A percentile compares a stretch with the other conserved stretches of the same genome.
Evolutionary conservation across 495 filamentous ascomycete genomes (phyloP).

Genomic region (Gamarada debralockiae): DNA sequence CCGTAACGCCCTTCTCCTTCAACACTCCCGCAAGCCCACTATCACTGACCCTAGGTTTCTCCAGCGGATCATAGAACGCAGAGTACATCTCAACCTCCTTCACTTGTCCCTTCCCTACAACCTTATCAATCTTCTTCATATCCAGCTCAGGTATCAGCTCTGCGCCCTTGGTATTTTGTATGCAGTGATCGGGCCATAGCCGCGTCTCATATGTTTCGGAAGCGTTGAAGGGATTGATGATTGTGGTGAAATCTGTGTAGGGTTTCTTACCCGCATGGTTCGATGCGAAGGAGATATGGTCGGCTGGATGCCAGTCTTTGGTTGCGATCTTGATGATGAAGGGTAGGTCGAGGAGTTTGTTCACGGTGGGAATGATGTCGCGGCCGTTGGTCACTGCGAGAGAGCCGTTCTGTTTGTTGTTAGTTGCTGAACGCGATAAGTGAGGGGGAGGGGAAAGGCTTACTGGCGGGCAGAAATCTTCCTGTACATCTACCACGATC

Average conservation of each 20-base stretch:
- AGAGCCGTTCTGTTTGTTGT: slow-evolving; percentile 61
- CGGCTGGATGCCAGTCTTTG: slow-evolving; percentile 79
- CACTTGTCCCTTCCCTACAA: slow-evolving; percentile 76
- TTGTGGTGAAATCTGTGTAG: slow-evolving; percentile 56
- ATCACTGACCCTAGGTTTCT: slow-evolving; percentile 48
- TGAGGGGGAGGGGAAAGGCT: slow-evolving; percentile 23
- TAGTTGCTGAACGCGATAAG: not conserved
- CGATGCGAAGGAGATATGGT: slow-evolving; percentile 86
- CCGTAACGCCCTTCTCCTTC: slow-evolving; percentile 53
- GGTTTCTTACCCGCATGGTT: slow-evolving; percentile 70
- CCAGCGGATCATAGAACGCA: slow-evolving; percentile 72
- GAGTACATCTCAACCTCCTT: slow-evolving; percentile 84
- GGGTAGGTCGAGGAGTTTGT: slow-evolving; percentile 67
- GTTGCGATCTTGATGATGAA: slow-evolving; percentile 77
- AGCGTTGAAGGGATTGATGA: slow-evolving; percentile 65
- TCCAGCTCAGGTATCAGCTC: slow-evolving; percentile 74
- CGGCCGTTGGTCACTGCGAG: slow-evolving; percentile 75
- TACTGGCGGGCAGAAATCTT: slow-evolving; percentile 94
- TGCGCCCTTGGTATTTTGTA: slow-evolving; percentile 69
- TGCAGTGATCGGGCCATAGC: slow-evolving; percentile 90
- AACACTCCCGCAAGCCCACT: slow-evolving; percentile 57
- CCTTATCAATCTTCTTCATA: slow-evolving; percentile 48
- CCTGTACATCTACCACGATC: slow-evolving; percentile 85
- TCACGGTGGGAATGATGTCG: slow-evolving; percentile 64
- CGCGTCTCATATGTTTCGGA: slow-evolving; percentile 59